Base-by-base conservation (phyloP, 1,139 yeast species). In the Saccharomycopsis phalli region DNA sequence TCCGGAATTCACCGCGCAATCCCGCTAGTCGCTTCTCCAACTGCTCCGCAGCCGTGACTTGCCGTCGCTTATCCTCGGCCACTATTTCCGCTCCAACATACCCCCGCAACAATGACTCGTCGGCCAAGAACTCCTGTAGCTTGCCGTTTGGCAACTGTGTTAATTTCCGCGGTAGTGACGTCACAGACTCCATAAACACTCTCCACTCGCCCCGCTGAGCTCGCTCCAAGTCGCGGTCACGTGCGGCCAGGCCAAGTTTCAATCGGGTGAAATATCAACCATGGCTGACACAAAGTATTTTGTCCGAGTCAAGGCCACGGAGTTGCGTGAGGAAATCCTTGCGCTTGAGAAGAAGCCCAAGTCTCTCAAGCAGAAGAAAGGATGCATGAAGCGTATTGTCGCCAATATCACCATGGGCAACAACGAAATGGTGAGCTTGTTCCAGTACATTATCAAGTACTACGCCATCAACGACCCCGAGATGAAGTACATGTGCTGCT, bases 391-490 rank as follows among this genome's bases (percentile, higher is more conserved):
- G 57, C 82, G 82, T 55, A 71, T 86, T 23, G 69, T 87, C 5
- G 94, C 95, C 34, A 88, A 87, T 57, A 70, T 86, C 60, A 80
- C 93, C 4, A 68, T 87, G 61, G 87, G 87, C 44, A 86, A 86
- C 55, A 69, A 71, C 49, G 96, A 88, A 53, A 72, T 87, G 74
- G 68, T 76, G 8, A 55, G 65, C 29, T 56, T 88, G 46, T 72
- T 80, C 55, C 78, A 81, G 1, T 94, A 82, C 36, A 71, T 88
- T 10, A 56, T 82, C 6, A 64, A 64, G 26, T 66, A 82, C 42
- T 69, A 84, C 66, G 63, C 68, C 40, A 64, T 71, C 17, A 75
- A 74, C 45, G 95, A 84, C 57, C 56, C 79, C 32, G 95, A 83
- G 51, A 69, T 81, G 42, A 75, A 87, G 52, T 73, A 81, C 49